These are phyloP conservation scores for Pseudocercospora ulei DNA, from an alignment of 2,329 filamentous ascomycete genomes.

Conservation along the genomic window DNA sequence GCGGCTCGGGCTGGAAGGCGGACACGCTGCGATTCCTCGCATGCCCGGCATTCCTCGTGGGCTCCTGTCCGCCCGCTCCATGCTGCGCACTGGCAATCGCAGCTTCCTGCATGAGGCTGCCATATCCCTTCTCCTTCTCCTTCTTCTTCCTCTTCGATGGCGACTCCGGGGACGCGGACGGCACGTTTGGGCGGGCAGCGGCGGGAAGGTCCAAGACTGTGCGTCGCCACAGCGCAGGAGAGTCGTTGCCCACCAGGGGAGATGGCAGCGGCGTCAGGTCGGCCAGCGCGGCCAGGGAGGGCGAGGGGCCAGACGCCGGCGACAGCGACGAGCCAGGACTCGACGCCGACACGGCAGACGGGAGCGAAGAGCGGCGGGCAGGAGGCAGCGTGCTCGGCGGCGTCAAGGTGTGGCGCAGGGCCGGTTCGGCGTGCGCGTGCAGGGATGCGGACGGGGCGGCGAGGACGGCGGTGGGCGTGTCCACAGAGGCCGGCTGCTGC, in stretches of 20 bases:
- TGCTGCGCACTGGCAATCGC: constrained; percentile 24
- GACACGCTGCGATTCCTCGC: constrained; percentile 73
- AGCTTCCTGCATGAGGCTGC: constrained; percentile 38
- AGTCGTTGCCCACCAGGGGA: constrained; percentile 38
- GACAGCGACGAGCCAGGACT: constrained; percentile 41
- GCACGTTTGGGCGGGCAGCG: constrained; percentile 24
- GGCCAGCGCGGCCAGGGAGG: constrained; percentile 41
- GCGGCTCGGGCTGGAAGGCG: constrained; percentile 69
- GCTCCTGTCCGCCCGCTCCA: constrained; percentile 24
- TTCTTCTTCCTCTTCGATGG: constrained; percentile 39
- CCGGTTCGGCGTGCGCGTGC: constrained; percentile 8
- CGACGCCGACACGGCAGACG: constrained; percentile 37
- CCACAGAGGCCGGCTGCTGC: constrained; percentile 12
- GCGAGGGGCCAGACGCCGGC: constrained; percentile 41
- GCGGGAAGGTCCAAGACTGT: constrained; percentile 30
- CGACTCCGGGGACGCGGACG: constrained; percentile 26
- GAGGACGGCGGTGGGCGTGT: constrained; percentile 20
- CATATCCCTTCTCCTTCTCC: constrained; percentile 43
- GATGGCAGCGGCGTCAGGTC: constrained; percentile 48
- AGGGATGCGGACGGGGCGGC: constrained; percentile 11
- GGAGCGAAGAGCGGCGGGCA: constrained; percentile 29
- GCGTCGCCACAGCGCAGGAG: constrained; percentile 38
- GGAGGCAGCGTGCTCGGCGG: constrained; percentile 30
- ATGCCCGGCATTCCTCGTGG: constrained; percentile 32
- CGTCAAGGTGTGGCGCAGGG: constrained; percentile 33